These are phyloP conservation scores for Apium graveolens DNA, from an alignment of 129 eudicot genomes.

Conservation along the genomic window DNA sequence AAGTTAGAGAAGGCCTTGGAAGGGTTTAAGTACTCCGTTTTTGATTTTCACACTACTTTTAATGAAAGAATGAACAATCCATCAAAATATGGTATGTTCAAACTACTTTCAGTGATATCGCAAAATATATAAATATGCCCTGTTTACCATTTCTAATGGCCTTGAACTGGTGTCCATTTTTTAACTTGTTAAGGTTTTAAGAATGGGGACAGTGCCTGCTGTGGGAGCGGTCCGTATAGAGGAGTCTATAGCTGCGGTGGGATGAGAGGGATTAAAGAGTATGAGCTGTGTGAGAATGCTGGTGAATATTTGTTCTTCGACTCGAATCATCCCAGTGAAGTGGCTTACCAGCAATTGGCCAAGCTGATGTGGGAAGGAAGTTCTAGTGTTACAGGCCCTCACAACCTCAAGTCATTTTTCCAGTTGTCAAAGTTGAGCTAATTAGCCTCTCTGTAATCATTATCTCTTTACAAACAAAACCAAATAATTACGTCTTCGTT, in stretches of 20 bases:
- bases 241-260: conserved; percentile 43
- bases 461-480: background rate
- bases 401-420: conserved; percentile 34
- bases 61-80: conserved; percentile 22
- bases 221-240: conserved; percentile 36
- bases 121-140: background rate
- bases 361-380: too few relatives aligned
- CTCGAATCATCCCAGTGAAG: conserved; percentile 35
- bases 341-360: too few relatives aligned
- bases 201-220: conserved; percentile 34
- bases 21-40: conserved; percentile 30
- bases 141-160: background rate
- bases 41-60: conserved; percentile 18
- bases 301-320: conserved; percentile 39
- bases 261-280: conserved; percentile 30
- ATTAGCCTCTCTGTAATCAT: background rate
- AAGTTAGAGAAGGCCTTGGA: conserved; percentile 21
- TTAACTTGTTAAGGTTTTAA: conserved; percentile 28
- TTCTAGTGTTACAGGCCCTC: conserved; percentile 25
- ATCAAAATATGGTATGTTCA: conserved; percentile 31
- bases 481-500: background rate
- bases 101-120: background rate
- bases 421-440: background rate
- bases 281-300: conserved; percentile 23
- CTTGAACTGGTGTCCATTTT: background rate